Evolutionary conservation across 2,329 filamentous ascomycete species (phyloP).

Genomic region (Salinomyces thailandicus): DNA sequence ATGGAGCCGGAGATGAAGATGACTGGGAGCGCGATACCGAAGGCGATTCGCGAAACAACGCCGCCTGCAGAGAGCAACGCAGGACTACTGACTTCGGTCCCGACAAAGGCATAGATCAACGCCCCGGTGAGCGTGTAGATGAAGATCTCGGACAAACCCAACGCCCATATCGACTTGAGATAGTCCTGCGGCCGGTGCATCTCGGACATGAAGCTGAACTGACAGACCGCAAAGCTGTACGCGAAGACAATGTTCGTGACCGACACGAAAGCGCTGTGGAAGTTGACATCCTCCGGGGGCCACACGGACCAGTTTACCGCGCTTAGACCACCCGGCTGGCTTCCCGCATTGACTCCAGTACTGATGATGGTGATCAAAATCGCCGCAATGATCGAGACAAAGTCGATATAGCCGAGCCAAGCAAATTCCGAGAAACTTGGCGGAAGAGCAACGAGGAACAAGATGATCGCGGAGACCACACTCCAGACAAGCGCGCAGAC

Average conservation of each 20-base stretch:
- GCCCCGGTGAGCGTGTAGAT: constrained; percentile 58
- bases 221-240: constrained; percentile 44
- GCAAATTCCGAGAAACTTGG: constrained; percentile 28
- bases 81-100: constrained; percentile 51
- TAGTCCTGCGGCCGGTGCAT: constrained; percentile 54
- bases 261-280: constrained; percentile 52
- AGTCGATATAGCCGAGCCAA: constrained; percentile 28
- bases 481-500: constrained; percentile 35
- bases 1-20: constrained; percentile 65
- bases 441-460: constrained; percentile 27
- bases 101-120: constrained; percentile 59
- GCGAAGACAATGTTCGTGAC: constrained; percentile 65
- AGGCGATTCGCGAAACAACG: constrained; percentile 53
- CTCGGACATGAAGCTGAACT: constrained; percentile 59
- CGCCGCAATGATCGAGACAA: constrained; percentile 26
- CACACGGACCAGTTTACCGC: constrained; percentile 26
- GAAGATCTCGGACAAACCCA: constrained; percentile 51
- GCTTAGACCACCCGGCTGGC: constrained; percentile 20
- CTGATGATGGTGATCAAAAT: constrained; percentile 28
- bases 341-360: constrained; percentile 22
- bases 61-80: constrained; percentile 53
- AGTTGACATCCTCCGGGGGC: constrained; percentile 25
- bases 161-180: constrained; percentile 47
- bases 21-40: constrained; percentile 60
- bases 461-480: constrained; percentile 33